Evolutionary conservation across 768 basidiomycete species (phyloP).

Genomic region (Mycena epipterygia): DNA sequence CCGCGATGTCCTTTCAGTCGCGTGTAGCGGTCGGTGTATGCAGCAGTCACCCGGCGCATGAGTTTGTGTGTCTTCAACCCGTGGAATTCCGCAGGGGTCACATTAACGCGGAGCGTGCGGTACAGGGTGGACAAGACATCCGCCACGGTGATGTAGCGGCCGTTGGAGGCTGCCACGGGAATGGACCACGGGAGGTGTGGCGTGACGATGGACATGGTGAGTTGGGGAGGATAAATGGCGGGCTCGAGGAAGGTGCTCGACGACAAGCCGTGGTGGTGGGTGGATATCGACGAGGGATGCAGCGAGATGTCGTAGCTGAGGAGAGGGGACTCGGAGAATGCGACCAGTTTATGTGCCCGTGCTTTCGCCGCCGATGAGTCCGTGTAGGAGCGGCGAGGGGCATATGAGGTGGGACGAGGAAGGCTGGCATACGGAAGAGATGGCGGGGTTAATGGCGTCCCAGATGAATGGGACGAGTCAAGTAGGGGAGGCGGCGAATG

Average conservation of each 20-base stretch:
- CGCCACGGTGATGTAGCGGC: conserved; percentile 49
- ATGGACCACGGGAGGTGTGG: conserved; percentile 38
- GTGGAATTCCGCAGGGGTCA: conserved; percentile 48
- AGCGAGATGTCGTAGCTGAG: conserved; percentile 20
- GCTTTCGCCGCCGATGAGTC: neutral
- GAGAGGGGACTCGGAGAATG: conserved; percentile 5
- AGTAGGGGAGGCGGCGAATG: conserved; percentile 18
- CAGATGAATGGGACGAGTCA: neutral
- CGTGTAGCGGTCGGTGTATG: conserved; percentile 47
- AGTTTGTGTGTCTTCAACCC: conserved; percentile 39
- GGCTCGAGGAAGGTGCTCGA: conserved; percentile 19
- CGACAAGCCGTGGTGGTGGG: conserved; percentile 9
- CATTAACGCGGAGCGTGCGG: conserved; percentile 50
- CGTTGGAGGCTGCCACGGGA: conserved; percentile 30
- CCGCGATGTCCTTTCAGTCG: conserved; percentile 39
- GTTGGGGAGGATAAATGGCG: conserved; percentile 30
- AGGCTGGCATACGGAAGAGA: conserved; percentile 16
- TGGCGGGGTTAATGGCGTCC: conserved; percentile 16
- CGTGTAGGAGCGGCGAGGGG: conserved; percentile 19
- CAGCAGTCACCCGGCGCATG: conserved; percentile 44
- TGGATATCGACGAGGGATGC: conserved; percentile 18
- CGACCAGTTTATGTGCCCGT: conserved; percentile 21
- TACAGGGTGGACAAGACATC: conserved; percentile 54
- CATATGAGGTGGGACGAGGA: conserved; percentile 10
- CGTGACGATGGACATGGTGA: conserved; percentile 18